phyloP scores from a whole-genome alignment of 257 asterid species.

The Capsicum baccatum region DNA sequence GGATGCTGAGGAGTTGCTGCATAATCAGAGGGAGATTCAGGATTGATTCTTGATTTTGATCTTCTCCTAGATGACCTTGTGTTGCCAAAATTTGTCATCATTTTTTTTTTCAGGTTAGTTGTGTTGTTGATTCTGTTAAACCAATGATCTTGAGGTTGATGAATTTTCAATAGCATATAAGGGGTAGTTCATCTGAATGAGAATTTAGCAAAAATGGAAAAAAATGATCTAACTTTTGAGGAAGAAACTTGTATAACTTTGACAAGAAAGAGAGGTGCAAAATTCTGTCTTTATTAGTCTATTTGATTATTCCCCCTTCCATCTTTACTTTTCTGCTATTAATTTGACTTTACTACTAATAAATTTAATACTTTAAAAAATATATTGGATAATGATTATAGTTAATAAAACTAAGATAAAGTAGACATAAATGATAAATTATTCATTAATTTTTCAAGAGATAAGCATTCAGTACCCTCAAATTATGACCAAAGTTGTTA shows the following conservation, averaged over 20 bases:
- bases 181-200: neutral
- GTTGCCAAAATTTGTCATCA: neutral
- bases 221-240: neutral
- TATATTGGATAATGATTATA: no score
- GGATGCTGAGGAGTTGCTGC: neutral
- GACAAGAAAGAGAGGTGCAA: neutral
- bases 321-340: no score
- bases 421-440: no score
- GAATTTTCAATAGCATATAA: neutral
- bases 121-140: neutral
- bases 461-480: no score
- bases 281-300: constrained; percentile 9
- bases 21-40: constrained; percentile 14
- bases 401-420: no score
- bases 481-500: no score
- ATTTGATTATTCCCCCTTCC: neutral
- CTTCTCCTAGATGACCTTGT: constrained; percentile 15
- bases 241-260: neutral
- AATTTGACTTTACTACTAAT: no score
- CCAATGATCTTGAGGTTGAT: constrained; percentile 8
- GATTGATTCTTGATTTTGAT: constrained; percentile 24
- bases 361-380: no score
- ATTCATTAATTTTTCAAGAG: no score
- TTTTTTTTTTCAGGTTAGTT: neutral
- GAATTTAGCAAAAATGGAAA: neutral